phyloP scores from a whole-genome alignment of 2,329 filamentous ascomycete genomes.

The Daldinia sp. region DNA sequence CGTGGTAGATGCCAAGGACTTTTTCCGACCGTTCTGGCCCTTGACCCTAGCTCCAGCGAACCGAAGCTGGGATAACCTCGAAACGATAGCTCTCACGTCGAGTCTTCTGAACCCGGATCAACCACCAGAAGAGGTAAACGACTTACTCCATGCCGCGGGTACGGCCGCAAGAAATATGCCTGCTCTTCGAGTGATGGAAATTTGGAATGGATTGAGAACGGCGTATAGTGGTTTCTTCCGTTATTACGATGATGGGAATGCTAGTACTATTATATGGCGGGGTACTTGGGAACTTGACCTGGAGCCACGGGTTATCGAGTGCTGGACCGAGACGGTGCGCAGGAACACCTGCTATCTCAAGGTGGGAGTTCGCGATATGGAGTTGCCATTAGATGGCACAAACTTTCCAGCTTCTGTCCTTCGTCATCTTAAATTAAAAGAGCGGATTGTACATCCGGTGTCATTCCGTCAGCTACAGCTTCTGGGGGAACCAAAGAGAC shows the following conservation, averaged over 20 bases:
- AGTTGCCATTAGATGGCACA: background rate
- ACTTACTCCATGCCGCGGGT: constrained; percentile 3
- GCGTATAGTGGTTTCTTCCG: constrained; percentile 5
- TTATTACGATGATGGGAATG: constrained; percentile 1
- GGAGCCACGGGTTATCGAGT: constrained; percentile 4
- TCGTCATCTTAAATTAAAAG: constrained; percentile 13
- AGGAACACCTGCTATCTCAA: constrained; percentile 2
- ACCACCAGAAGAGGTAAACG: background rate
- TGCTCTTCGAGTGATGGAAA: constrained; percentile 7
- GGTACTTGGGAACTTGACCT: constrained; percentile 13
- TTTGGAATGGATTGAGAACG: constrained; percentile 1
- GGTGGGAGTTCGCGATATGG: background rate
- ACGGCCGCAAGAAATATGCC: constrained; percentile 11
- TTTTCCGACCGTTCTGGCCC: constrained; percentile 5
- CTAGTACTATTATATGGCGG: constrained; percentile 12
- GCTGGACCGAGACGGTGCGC: constrained; percentile 11
- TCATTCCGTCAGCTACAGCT: constrained; percentile 6
- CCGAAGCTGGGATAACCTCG: background rate
- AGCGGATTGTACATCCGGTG: background rate
- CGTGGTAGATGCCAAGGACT: constrained; percentile 10
- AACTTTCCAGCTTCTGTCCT: constrained; percentile 18
- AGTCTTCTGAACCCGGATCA: background rate
- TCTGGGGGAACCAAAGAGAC: background rate
- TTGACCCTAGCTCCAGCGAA: background rate
- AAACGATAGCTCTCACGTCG: constrained; percentile 8